Conservation (phyloP, 352 stramenopile genomes). For the Globisporangium cylindrosporum region DNA sequence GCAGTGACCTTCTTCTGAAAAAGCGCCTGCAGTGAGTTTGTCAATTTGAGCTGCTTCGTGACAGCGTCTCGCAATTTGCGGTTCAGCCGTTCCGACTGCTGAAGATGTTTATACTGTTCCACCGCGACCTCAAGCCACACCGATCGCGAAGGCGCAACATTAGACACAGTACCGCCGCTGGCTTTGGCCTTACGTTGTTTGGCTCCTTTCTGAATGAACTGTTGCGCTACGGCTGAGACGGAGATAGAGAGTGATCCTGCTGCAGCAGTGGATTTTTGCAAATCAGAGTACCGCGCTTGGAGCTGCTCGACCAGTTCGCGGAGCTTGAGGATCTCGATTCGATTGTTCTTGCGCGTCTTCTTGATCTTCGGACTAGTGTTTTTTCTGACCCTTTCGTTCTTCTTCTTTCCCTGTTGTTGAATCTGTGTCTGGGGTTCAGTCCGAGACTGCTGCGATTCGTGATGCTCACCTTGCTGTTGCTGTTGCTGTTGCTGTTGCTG, state of each 20-base stretch:
- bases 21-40: conserved; percentile 27
- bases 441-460: neutral
- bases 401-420: neutral
- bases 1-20: neutral
- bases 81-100: conserved; percentile 40
- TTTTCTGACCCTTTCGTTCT: neutral
- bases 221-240: neutral
- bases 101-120: conserved; percentile 38
- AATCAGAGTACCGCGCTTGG: neutral
- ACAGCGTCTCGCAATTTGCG: conserved; percentile 36
- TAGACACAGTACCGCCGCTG: neutral
- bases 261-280: neutral
- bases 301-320: conserved; percentile 10
- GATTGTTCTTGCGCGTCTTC: conserved; percentile 11
- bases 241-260: neutral
- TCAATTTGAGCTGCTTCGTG: conserved; percentile 36
- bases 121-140: conserved; percentile 43
- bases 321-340: conserved; percentile 18
- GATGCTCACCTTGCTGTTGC: no score
- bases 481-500: neutral
- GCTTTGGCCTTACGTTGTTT: neutral
- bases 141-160: neutral
- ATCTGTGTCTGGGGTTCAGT: neutral
- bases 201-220: neutral
- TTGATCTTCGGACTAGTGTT: neutral